Base-by-base conservation (phyloP, 352 stramenopile species). In the Globisporangium lucens region DNA sequence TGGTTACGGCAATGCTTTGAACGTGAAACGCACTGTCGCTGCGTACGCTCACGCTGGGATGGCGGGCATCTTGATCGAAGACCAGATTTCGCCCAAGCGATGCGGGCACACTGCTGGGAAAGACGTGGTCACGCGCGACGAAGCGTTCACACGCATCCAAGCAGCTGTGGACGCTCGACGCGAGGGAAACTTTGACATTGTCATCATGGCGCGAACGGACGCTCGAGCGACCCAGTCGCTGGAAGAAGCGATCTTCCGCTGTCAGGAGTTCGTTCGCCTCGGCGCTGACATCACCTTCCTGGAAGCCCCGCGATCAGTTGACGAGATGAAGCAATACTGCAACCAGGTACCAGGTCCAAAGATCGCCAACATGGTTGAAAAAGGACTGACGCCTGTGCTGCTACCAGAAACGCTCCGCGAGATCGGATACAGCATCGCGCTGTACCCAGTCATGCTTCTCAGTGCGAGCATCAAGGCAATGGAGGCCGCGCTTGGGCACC, bases 201-300 rank as follows among this genome's bases (percentile, higher is more conserved):
- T 99, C 33, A 95, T 99, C 70, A 86, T 99, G 74, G 97, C 95
- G 24, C 78, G 94, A 49, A 99, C 97, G 0, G 97, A 99, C 75
- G 88, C 95, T 10, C 78, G 97, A 46, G 90, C 78, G 24, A 96
- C 85, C 13, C 77, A 98, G 52, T 93, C 88, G 51, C 74, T 98
- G 49, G 82, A 98, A 24, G 95, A 98, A 74, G 95, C 93, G 30
- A 93, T 99, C 57, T 79, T 86, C 57, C 84, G 97, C 36, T 98
- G 93, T 80, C 75, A 95, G 29, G 89, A 93, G 61, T 99, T 98
- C 69, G 75, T 79, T 56, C 85, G 94, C 27, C 85, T 93, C 15
- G 94, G 96, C 6, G 95, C 92, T 55, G 96, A 99, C 72, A 98
- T 98, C 67, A 98, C 94, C 15, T 99, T 99, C 71, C 71, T 99